These are phyloP conservation scores for Fusarium avenaceum DNA, from an alignment of 2,329 filamentous ascomycete species.

Conservation along the genomic window DNA sequence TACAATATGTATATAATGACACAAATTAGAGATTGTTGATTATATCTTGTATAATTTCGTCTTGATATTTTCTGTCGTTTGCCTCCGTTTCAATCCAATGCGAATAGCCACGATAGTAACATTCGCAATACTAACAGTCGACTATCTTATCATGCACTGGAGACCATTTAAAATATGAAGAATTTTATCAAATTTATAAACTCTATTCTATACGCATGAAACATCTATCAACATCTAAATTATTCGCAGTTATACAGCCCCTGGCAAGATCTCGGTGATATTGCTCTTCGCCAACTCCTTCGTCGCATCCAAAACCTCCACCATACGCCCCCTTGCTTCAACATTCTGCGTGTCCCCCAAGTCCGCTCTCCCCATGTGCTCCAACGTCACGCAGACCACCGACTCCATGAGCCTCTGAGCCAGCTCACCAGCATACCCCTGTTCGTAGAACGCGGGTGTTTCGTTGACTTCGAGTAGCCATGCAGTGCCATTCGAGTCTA, in stretches of 20 bases:
- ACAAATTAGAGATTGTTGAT: too few relatives aligned
- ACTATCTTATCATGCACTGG: too few relatives aligned
- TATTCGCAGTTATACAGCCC: not conserved
- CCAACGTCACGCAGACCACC: conserved; percentile 52
- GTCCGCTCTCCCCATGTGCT: conserved; percentile 50
- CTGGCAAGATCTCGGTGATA: conserved; percentile 43
- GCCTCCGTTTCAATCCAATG: too few relatives aligned
- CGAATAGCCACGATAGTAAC: too few relatives aligned
- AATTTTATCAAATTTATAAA: not conserved
- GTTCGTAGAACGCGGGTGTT: conserved; percentile 56
- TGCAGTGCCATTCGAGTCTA: conserved; percentile 50
- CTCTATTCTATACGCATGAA: not conserved
- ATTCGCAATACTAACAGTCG: too few relatives aligned
- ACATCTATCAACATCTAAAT: not conserved
- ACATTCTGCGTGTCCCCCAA: not conserved
- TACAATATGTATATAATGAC: too few relatives aligned
- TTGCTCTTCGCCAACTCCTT: conserved; percentile 42
- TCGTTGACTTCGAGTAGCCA: conserved; percentile 58
- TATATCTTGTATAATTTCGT: too few relatives aligned
- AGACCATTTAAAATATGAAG: too few relatives aligned
- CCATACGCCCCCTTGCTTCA: conserved; percentile 16
- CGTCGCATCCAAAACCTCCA: conserved; percentile 42
- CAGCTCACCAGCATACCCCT: conserved; percentile 52
- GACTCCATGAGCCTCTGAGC: conserved; percentile 55
- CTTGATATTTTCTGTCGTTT: too few relatives aligned